Percentiles rank a stretch among this genome's conserved stretches.
phyloP scores from a whole-genome alignment of 2,329 filamentous ascomycete species.

The Dactylella cylindrospora region DNA sequence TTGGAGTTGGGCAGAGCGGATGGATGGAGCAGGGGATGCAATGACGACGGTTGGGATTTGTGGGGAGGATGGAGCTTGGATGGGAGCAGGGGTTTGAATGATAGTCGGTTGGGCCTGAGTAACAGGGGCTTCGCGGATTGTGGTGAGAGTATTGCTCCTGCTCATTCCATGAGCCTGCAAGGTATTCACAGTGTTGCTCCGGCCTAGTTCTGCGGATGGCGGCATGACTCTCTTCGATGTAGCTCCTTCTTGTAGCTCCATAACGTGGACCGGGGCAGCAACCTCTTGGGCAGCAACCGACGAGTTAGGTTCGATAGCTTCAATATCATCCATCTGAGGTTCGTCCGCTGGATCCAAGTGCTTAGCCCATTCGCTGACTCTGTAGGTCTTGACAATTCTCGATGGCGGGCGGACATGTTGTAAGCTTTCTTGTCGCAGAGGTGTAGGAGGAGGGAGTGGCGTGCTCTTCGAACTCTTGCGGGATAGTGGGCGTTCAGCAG shows the following conservation, averaged over 20 bases:
- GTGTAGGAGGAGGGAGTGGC: conserved; percentile 34
- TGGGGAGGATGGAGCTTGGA: conserved; percentile 4
- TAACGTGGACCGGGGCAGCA: conserved; percentile 64
- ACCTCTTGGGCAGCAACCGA: conserved; percentile 56
- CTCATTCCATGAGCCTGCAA: conserved; percentile 18
- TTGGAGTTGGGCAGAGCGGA: conserved; percentile 10
- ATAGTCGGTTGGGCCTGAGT: conserved; percentile 10
- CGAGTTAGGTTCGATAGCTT: conserved; percentile 56
- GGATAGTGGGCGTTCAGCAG: conserved; percentile 8
- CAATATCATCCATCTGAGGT: conserved; percentile 66
- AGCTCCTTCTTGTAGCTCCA: conserved; percentile 65
- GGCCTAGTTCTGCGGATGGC: conserved; percentile 50
- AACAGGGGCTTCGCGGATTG: conserved; percentile 19
- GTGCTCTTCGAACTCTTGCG: conserved; percentile 22
- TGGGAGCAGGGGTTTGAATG: conserved; percentile 20
- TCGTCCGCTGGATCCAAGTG: conserved; percentile 76
- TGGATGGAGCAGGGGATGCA: conserved; percentile 30
- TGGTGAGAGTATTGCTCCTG: conserved; percentile 29
- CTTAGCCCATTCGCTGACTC: conserved; percentile 96
- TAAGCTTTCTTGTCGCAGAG: conserved; percentile 35
- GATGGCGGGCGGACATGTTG: conserved; percentile 55
- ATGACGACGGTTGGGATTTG: conserved; percentile 41
- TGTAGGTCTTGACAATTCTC: conserved; percentile 75
- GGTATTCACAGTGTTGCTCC: conserved; percentile 48
- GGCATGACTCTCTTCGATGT: conserved; percentile 27